These are phyloP conservation scores for Thelonectria blattea DNA, from an alignment of 2,329 filamentous ascomycete species.

Conservation along the genomic window DNA sequence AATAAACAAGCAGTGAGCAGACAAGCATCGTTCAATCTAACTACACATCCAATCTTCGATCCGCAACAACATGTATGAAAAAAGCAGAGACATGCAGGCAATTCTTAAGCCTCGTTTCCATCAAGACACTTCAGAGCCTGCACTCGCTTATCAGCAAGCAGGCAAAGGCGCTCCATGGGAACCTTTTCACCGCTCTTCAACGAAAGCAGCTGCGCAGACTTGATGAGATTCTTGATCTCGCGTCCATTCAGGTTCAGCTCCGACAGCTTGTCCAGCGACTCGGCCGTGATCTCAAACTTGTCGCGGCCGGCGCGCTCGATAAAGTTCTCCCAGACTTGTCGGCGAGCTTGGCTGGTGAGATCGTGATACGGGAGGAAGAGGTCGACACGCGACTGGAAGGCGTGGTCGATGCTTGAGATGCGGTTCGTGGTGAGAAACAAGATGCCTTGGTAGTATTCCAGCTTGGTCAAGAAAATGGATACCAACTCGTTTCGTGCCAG, in stretches of 20 bases:
- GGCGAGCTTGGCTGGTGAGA: constrained; percentile 36
- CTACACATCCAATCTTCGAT: neutral
- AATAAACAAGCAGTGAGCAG: too few relatives aligned
- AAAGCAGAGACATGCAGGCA: neutral
- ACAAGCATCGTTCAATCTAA: too few relatives aligned
- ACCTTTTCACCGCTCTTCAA: constrained; percentile 40
- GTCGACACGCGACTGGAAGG: constrained; percentile 46
- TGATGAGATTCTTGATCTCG: constrained; percentile 57
- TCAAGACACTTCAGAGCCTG: constrained; percentile 19
- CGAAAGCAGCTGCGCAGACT: constrained; percentile 46
- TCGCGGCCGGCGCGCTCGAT: constrained; percentile 38
- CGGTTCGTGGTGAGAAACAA: constrained; percentile 49
- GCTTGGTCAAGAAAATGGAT: constrained; percentile 41
- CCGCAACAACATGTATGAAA: neutral
- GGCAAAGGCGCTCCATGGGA: constrained; percentile 37
- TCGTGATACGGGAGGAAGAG: constrained; percentile 40
- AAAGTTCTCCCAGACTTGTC: constrained; percentile 46
- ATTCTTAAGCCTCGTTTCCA: neutral
- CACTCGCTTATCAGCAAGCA: constrained; percentile 43
- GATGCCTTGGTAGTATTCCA: constrained; percentile 48
- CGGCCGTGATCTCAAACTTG: constrained; percentile 37
- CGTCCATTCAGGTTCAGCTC: constrained; percentile 51
- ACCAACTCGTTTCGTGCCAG: constrained; percentile 50
- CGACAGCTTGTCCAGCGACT: constrained; percentile 44
- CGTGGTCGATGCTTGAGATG: constrained; percentile 43